Evolutionary conservation across 805 yeast genomes (phyloP).

Genomic region (Candida koratica): DNA sequence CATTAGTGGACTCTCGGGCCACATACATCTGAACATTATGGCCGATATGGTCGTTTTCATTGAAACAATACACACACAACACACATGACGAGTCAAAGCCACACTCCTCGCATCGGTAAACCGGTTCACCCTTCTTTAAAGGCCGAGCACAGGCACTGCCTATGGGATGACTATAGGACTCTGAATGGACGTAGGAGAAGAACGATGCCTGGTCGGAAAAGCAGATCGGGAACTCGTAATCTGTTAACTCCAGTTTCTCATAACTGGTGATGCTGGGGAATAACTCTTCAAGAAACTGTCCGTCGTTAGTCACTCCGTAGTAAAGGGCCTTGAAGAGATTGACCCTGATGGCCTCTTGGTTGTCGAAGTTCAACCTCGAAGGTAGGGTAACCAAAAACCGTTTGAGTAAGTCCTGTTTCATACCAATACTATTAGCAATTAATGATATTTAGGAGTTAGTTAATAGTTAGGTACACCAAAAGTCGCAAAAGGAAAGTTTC

Average conservation of each 20-base stretch:
- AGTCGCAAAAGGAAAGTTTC: constrained; percentile 8
- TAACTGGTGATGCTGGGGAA: constrained; percentile 29
- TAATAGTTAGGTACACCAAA: no score
- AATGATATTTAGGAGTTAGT: no score
- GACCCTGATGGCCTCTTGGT: constrained; percentile 15
- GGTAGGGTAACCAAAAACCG: constrained; percentile 28
- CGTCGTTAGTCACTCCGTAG: constrained; percentile 35
- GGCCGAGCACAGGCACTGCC: constrained; percentile 69
- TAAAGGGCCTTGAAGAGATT: constrained; percentile 29
- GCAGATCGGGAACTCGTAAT: constrained; percentile 11
- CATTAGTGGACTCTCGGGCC: constrained; percentile 46
- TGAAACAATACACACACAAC: constrained; percentile 68
- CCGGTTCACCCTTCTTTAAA: constrained; percentile 58
- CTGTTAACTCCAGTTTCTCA: constrained; percentile 16
- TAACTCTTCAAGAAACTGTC: constrained; percentile 28
- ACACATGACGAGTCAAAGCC: constrained; percentile 78
- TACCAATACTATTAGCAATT: no score
- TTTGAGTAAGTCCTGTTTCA: constrained; percentile 23
- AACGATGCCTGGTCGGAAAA: constrained; percentile 14
- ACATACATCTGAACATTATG: constrained; percentile 59
- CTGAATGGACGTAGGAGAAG: constrained; percentile 6
- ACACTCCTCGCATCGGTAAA: constrained; percentile 72
- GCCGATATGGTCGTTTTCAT: constrained; percentile 59
- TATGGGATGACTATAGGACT: constrained; percentile 39
- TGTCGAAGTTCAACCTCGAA: constrained; percentile 13